Conservation (phyloP, 2,329 filamentous ascomycete species). For the Tolypocladium ophioglossoides region DNA sequence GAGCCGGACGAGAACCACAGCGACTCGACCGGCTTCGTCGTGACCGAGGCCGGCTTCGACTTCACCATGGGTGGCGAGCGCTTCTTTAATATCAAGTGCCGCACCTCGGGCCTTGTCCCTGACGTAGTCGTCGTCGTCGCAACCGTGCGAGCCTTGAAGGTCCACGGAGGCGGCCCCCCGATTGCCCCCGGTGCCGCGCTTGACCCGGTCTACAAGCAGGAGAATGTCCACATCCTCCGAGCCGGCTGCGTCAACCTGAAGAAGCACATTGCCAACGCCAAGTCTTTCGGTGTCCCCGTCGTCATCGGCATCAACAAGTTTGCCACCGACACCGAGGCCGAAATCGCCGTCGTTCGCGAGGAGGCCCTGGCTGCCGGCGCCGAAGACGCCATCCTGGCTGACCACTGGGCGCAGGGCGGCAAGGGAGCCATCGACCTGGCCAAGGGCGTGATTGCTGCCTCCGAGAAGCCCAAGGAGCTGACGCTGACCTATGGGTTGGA, state of each 20-base stretch:
- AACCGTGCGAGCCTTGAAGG: constrained; percentile 90
- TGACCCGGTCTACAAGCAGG: constrained; percentile 79
- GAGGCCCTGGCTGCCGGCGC: constrained; percentile 87
- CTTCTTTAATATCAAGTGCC: constrained; percentile 99
- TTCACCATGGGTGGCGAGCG: constrained; percentile 99
- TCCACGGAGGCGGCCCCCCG: constrained; percentile 91
- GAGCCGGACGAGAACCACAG: constrained; percentile 81
- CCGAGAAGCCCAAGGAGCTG: constrained; percentile 76
- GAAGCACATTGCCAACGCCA: constrained; percentile 91
- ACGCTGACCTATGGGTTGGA: constrained; percentile 77
- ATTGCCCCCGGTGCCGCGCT: constrained; percentile 80
- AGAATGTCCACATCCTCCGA: constrained; percentile 86
- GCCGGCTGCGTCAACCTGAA: constrained; percentile 86
- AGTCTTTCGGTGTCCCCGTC: constrained; percentile 80
- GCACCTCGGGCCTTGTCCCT: constrained; percentile 81
- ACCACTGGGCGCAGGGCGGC: constrained; percentile 95
- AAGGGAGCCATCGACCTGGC: constrained; percentile 83
- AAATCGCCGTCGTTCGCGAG: constrained; percentile 80
- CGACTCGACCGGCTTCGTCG: constrained; percentile 79
- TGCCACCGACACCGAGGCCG: constrained; percentile 83
- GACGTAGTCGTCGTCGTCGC: constrained; percentile 93
- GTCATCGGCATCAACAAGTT: constrained; percentile 98
- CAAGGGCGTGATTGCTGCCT: constrained; percentile 72
- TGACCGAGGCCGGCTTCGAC: constrained; percentile 96
- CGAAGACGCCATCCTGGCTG: constrained; percentile 84